Evolutionary conservation across 495 filamentous ascomycete species (phyloP), one percentile per base, ranked within the genome.

Genomic region (Trichoderma virens): DNA sequence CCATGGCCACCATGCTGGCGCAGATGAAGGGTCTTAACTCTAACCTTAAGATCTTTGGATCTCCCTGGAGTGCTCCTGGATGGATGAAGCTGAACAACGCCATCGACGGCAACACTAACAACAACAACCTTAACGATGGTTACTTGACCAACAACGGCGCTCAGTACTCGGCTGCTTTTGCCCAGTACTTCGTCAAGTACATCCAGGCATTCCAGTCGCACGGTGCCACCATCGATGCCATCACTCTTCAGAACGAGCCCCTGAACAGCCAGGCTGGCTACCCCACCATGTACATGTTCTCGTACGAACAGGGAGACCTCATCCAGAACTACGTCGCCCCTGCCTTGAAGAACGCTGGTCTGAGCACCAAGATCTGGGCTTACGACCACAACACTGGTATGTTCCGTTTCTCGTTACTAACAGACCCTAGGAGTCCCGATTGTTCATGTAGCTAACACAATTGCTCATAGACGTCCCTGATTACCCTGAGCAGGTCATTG

Each of bases 41-140:
- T 11, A 67, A 70, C 13, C 66, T 73, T 5, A 75, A 69, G 1
- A 75, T 84, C 35, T 67, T 84, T 31, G 82, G 82, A 2, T 78
- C 80, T 13, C 73, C 81, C 0, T 86, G 83, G 83, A 79, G 75
- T 51, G 71, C 80, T 0, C 83, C 83, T 0, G 83, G 78, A 0
- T 86, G 83, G 83, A 85, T 86, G 83, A 83, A 86, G 68, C 64
- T 81, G 27, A 81, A 84, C 62, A 72, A 75, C 27, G 79, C 77
- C 61, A 75, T 83, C 16, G 74, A 76, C 9, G 51, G 51, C 51
- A 56, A 56, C 51, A 56, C 51, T 25, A 56, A 30, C 51, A 56
- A 56, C 51, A 85, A 85, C 66, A 78, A 78, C 64, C 72, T 85
- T 30, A 79, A 86, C 67, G 71, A 76, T 60, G 73, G 76, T 28